Conservation (phyloP, 1,284 basidiomycete genomes). For the Crucibulum cyathiforme region DNA sequence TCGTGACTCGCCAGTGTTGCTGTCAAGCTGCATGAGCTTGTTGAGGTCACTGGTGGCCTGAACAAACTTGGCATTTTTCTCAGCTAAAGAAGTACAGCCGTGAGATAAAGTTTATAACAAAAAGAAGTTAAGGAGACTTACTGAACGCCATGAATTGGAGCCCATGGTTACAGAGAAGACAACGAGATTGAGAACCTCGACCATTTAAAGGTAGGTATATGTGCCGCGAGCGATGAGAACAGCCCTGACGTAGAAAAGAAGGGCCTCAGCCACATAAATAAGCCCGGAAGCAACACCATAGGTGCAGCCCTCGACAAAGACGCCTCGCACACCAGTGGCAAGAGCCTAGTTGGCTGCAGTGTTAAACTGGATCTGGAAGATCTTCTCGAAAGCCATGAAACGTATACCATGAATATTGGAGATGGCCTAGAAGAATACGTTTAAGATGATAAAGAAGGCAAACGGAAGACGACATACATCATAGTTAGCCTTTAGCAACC, state of each 20-base stretch:
- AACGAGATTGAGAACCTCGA: slow-evolving; percentile 89
- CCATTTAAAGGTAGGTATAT: slow-evolving; percentile 87
- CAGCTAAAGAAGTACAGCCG: slow-evolving; percentile 52
- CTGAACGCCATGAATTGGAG: slow-evolving; percentile 89
- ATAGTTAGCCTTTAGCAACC: slow-evolving; percentile 88
- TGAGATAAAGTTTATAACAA: too few species aligned
- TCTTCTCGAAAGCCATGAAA: slow-evolving; percentile 85
- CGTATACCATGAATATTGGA: slow-evolving; percentile 88
- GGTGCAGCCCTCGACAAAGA: slow-evolving; percentile 85
- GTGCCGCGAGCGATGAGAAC: slow-evolving; percentile 81
- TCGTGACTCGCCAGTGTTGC: slow-evolving; percentile 68
- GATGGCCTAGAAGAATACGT: slow-evolving; percentile 61
- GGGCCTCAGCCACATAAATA: slow-evolving; percentile 88
- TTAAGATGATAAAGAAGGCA: slow-evolving; percentile 7
- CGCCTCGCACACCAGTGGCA: slow-evolving; percentile 74
- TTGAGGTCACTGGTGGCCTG: slow-evolving; percentile 84
- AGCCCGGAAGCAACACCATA: slow-evolving; percentile 81
- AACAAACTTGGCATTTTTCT: slow-evolving; percentile 79
- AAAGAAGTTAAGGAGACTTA: slow-evolving; percentile 46
- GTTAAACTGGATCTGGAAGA: slow-evolving; percentile 77
- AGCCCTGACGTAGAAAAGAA: slow-evolving; percentile 91
- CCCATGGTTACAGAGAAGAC: slow-evolving; percentile 94
- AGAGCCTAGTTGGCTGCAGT: slow-evolving; percentile 67
- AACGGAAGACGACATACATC: slow-evolving; percentile 57
- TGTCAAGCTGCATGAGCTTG: slow-evolving; percentile 66